Evolutionary conservation across 2,329 filamentous ascomycete species (phyloP).

Genomic region (Colletotrichum sp.): DNA sequence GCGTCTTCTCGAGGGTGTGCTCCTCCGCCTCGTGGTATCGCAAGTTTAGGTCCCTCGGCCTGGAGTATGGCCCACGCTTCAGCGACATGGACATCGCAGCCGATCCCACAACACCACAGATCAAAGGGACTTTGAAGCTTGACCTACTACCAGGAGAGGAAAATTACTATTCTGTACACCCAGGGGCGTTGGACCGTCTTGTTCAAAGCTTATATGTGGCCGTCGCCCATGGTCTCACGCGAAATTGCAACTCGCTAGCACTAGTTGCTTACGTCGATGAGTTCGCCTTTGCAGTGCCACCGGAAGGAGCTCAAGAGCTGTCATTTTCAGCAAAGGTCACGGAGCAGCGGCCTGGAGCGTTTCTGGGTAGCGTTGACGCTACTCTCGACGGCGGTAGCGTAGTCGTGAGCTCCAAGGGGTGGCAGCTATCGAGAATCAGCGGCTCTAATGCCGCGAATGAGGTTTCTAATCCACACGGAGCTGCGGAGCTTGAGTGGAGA

Average conservation of each 20-base stretch:
- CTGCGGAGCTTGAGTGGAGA: background rate
- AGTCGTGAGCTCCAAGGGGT: constrained; percentile 1
- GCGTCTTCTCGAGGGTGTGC: background rate
- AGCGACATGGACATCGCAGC: background rate
- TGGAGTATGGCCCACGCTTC: constrained; percentile 6
- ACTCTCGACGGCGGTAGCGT: background rate
- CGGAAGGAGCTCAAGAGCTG: background rate
- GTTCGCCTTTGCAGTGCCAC: background rate
- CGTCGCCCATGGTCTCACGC: background rate
- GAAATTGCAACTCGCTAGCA: background rate
- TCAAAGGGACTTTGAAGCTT: background rate
- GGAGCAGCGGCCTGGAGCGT: background rate
- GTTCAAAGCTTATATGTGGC: background rate
- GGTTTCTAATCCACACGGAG: background rate
- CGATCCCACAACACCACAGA: background rate
- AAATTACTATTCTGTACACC: background rate
- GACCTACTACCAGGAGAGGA: background rate
- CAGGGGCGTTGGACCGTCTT: background rate
- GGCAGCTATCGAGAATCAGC: background rate
- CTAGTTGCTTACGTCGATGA: background rate
- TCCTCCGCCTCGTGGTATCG: background rate
- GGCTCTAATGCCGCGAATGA: background rate
- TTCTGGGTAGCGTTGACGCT: background rate
- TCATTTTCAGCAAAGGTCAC: background rate
- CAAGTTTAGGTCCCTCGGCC: background rate